Conservation (phyloP, 345 rosid species). For the Rhizophora apiculata region DNA sequence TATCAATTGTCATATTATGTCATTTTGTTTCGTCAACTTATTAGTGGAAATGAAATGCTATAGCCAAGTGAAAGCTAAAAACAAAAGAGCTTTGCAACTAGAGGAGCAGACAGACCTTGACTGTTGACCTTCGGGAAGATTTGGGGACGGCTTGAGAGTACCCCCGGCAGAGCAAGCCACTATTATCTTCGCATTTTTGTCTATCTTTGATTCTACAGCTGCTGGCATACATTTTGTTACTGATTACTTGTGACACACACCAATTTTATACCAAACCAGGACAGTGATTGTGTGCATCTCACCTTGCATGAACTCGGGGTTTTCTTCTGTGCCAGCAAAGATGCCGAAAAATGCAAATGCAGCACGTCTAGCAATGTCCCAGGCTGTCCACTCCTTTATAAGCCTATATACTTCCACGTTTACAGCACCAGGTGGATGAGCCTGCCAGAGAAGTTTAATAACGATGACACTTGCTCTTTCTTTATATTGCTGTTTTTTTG, state of each 20-base stretch:
- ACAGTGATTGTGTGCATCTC: constrained; percentile 13
- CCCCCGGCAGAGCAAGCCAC: constrained; percentile 97
- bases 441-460: constrained; percentile 33
- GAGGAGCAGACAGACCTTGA: constrained; percentile 50
- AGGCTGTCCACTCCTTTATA: constrained; percentile 95
- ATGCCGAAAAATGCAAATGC: constrained; percentile 98
- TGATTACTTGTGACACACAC: not conserved
- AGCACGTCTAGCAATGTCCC: constrained; percentile 98
- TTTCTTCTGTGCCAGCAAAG: constrained; percentile 95
- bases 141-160: constrained; percentile 78
- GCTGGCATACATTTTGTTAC: constrained; percentile 8
- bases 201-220: constrained; percentile 78
- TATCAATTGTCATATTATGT: too few species aligned
- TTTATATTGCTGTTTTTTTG: not conserved
- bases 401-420: constrained; percentile 91
- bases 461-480: not conserved
- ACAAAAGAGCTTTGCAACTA: not conserved
- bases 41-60: not conserved
- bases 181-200: constrained; percentile 79
- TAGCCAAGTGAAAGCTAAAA: not conserved
- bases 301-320: constrained; percentile 82
- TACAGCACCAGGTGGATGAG: constrained; percentile 84
- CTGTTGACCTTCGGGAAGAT: constrained; percentile 91
- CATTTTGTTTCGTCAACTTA: too few species aligned
- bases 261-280: constrained; percentile 2